Conservation (phyloP, 805 yeast genomes). For the Ogataea saltuana region DNA sequence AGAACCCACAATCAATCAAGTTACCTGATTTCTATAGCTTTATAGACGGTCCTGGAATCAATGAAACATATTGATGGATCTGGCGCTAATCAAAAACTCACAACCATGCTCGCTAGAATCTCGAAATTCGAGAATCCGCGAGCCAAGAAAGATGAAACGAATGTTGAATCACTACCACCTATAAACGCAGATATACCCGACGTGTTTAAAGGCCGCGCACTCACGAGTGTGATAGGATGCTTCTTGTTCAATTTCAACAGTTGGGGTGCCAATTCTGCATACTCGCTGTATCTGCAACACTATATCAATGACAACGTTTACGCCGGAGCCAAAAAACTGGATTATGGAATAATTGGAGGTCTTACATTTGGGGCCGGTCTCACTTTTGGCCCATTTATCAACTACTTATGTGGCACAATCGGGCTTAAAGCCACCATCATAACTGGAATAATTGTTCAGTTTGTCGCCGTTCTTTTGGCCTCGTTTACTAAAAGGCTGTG, state of each 20-base stretch:
- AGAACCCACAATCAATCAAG: too few relatives aligned
- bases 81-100: too few relatives aligned
- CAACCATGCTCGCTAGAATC: too few relatives aligned
- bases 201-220: slow-evolving; percentile 71
- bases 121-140: not conserved
- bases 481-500: slow-evolving; percentile 58
- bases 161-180: too few relatives aligned
- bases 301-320: slow-evolving; percentile 54
- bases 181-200: slow-evolving; percentile 51
- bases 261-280: slow-evolving; percentile 76
- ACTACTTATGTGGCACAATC: slow-evolving; percentile 43
- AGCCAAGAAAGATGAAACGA: not conserved
- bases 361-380: slow-evolving; percentile 58
- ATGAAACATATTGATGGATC: too few relatives aligned
- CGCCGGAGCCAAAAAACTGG: slow-evolving; percentile 54
- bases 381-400: slow-evolving; percentile 49
- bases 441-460: slow-evolving; percentile 52
- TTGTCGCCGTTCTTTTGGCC: slow-evolving; percentile 59
- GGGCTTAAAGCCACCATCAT: slow-evolving; percentile 44
- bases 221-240: slow-evolving; percentile 46
- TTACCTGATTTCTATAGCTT: too few relatives aligned
- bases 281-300: slow-evolving; percentile 60
- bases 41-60: too few relatives aligned
- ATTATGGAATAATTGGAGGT: slow-evolving; percentile 71
- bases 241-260: slow-evolving; percentile 54